A percentile compares a stretch with the other conserved stretches of the same genome.
These are phyloP conservation scores for Plasmodium cynomolgi DNA, from an alignment of 169 alveolate genomes.

Conservation along the genomic window DNA sequence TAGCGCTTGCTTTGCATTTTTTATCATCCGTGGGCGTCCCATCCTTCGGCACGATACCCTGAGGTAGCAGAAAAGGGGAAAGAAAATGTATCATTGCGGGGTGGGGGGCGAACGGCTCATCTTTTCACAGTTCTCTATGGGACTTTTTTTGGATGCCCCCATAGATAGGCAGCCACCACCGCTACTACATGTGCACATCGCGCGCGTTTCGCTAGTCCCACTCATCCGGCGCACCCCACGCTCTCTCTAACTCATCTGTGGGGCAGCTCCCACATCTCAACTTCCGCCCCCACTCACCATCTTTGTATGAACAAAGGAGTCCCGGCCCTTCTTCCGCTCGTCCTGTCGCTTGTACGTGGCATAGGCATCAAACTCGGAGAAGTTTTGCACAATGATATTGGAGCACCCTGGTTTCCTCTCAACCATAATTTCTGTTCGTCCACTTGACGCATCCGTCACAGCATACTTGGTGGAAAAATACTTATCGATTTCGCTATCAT, in stretches of 20 bases:
- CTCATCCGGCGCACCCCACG: too few species aligned
- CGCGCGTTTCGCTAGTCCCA: background rate
- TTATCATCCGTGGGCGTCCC: slow-evolving; percentile 14
- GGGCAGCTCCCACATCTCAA: too few species aligned
- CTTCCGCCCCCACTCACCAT: slow-evolving; percentile 25
- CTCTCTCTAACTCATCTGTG: too few species aligned
- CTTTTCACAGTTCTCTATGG: background rate
- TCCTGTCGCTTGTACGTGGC: slow-evolving; percentile 52
- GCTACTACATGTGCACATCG: background rate
- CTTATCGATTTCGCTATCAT: slow-evolving; percentile 68
- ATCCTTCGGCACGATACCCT: slow-evolving; percentile 73
- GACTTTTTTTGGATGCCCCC: background rate
- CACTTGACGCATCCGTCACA: slow-evolving; percentile 60
- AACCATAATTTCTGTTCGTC: slow-evolving; percentile 74
- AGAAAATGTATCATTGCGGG: background rate
- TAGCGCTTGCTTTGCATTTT: slow-evolving; percentile 40
- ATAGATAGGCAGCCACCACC: background rate
- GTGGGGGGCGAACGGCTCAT: background rate
- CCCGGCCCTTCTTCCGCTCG: slow-evolving; percentile 27
- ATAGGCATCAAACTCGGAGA: slow-evolving; percentile 71
- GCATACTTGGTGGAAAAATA: slow-evolving; percentile 71
- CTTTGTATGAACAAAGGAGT: slow-evolving; percentile 65
- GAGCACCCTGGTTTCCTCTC: slow-evolving; percentile 72
- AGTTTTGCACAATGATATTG: slow-evolving; percentile 66
- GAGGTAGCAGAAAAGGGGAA: background rate